Evolutionary conservation across 2,329 filamentous ascomycete species (phyloP).

Genomic region (Neonectria punicea): DNA sequence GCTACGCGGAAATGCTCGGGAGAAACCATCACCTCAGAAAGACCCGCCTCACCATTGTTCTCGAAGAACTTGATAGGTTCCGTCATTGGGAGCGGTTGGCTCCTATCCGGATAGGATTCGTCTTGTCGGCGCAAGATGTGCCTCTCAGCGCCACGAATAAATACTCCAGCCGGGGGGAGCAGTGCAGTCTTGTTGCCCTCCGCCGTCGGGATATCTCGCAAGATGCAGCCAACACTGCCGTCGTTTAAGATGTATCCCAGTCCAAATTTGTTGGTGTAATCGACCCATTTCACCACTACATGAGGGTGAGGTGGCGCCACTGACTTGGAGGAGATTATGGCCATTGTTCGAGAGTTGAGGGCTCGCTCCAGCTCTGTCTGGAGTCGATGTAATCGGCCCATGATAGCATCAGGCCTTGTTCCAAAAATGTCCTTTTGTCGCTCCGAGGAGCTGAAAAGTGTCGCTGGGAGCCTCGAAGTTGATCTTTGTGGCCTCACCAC

Average conservation of each 20-base stretch:
- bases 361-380: conserved; percentile 71
- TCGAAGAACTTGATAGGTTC: conserved; percentile 77
- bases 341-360: conserved; percentile 71
- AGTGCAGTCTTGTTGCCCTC: conserved; percentile 61
- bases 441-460: conserved; percentile 67
- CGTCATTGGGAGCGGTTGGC: conserved; percentile 72
- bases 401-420: conserved; percentile 67
- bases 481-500: conserved; percentile 43
- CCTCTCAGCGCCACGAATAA: conserved; percentile 76
- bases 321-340: conserved; percentile 66
- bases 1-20: conserved; percentile 69
- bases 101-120: conserved; percentile 63
- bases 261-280: conserved; percentile 89
- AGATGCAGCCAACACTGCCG: conserved; percentile 79
- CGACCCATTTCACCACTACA: conserved; percentile 83
- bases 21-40: conserved; percentile 71
- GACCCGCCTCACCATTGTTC: conserved; percentile 72
- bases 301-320: conserved; percentile 66
- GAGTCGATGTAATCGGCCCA: conserved; percentile 65
- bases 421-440: conserved; percentile 60
- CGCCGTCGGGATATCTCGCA: conserved; percentile 65
- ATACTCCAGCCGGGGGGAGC: conserved; percentile 76
- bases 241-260: conserved; percentile 86
- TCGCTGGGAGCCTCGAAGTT: conserved; percentile 52
- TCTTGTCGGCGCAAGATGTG: conserved; percentile 74